Percentiles rank a stretch among this genome's conserved stretches.
These are phyloP conservation scores for Zopfia rhizophila DNA, from an alignment of 2,329 filamentous ascomycete species.

Conservation along the genomic window DNA sequence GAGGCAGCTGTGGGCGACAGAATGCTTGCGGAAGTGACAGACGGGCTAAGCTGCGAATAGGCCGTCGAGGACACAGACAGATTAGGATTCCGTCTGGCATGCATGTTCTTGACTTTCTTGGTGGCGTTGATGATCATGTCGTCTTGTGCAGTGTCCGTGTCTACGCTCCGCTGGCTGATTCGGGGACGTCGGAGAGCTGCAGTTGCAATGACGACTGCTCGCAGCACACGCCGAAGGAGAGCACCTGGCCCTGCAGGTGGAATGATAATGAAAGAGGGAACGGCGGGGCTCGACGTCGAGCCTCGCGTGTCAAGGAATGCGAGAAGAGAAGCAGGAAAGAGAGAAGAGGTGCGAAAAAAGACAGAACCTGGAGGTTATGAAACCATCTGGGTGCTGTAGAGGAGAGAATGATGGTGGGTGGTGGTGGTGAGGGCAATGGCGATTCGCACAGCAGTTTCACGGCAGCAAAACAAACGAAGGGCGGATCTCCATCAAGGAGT, in stretches of 20 bases:
- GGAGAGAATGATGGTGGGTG: conserved; percentile 11
- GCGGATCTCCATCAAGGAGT: conserved; percentile 41
- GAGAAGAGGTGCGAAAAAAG: conserved; percentile 19
- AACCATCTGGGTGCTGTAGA: conserved; percentile 1
- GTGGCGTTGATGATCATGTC: conserved; percentile 50
- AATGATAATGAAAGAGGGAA: conserved; percentile 24
- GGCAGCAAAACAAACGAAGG: conserved; percentile 31
- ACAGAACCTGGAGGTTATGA: conserved; percentile 1
- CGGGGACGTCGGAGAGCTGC: conserved; percentile 16
- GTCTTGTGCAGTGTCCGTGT: conserved; percentile 6
- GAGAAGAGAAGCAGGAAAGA: conserved; percentile 21
- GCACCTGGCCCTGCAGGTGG: conserved; percentile 40
- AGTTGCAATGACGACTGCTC: conserved; percentile 11
- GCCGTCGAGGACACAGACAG: conserved; percentile 57
- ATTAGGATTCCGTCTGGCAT: conserved; percentile 59
- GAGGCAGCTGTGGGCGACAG: conserved; percentile 48
- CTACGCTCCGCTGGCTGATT: not conserved
- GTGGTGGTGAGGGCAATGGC: conserved; percentile 15
- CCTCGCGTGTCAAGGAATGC: conserved; percentile 15
- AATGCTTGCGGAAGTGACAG: conserved; percentile 48
- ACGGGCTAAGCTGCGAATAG: conserved; percentile 48
- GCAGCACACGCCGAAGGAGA: conserved; percentile 16
- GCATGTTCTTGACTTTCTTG: conserved; percentile 53
- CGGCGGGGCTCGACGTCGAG: conserved; percentile 26
- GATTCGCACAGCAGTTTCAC: too few species aligned